Evolutionary conservation across 73 alveolate species (phyloP), one percentile per base, ranked within the genome.

Genomic region (Strombidium stylifer): DNA sequence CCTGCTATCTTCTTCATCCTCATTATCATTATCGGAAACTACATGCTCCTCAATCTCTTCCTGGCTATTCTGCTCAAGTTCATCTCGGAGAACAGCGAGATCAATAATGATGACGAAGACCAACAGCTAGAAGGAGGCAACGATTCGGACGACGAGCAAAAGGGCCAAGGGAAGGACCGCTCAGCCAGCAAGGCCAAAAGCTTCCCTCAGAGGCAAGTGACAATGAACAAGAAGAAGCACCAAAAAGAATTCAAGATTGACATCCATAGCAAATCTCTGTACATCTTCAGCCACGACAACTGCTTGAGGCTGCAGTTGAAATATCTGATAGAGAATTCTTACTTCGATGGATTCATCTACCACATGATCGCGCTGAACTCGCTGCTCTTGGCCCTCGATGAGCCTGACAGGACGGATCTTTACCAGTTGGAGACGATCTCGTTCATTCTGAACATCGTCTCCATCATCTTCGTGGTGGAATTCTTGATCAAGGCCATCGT

Each of bases 41-140:
- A 59, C 7, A 81, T 81, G 85, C 67, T 81, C 24, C 72, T 81
- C 7, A 81, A 81, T 32, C 55, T 81, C 12, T 81, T 81, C 78
- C 66, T 81, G 23, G 92, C 92, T 34, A 81, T 81, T 48, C 64
- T 81, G 24, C 49, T 70, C 46, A 50, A 61, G 3, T n/a, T 31
- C 27, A 46, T 70, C 26, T 3, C 52, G 19, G 48, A 28, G 23
- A 58, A 69, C 60, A 23, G 3, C 10, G 39, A 18, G 23, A n/a
- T n/a, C n/a, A n/a, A n/a, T n/a, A n/a, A n/a, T n/a, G 57, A 47
- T 8, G 54, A 16, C 5, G 52, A 47, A 10, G 40, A 44, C 36
- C 20, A 16, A 8, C 46, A 28, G 23, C 73, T 11, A 10, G 21
- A 5, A 15, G 70, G 20, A n/a, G 57, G 62, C n/a, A 56, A 28